A percentile compares a stretch with the other conserved stretches of the same genome.
These are phyloP conservation scores for Cladosporium cucumerinum DNA, from an alignment of 2,329 filamentous ascomycete genomes.

Conservation along the genomic window DNA sequence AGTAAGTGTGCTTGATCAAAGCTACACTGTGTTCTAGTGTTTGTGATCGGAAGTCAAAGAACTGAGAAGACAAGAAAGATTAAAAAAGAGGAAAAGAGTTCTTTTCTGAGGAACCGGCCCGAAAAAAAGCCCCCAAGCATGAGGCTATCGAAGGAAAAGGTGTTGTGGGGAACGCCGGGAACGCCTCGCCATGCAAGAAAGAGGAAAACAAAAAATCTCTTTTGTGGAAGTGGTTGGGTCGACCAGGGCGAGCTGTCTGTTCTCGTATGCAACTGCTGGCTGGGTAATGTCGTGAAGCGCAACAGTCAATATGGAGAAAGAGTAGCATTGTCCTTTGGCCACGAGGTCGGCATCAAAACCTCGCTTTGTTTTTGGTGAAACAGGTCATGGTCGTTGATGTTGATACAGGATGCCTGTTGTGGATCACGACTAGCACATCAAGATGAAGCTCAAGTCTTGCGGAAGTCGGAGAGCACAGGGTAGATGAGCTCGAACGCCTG, in stretches of 20 bases:
- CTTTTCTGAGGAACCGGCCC: slow-evolving; percentile 12
- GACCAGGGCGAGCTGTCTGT: slow-evolving; percentile 11
- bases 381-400: slow-evolving; percentile 28
- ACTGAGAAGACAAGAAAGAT: neutral
- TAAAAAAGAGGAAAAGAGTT: slow-evolving; percentile 6
- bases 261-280: neutral
- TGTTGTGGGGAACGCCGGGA: slow-evolving; percentile 21
- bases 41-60: neutral
- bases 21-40: neutral
- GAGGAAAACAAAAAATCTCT: slow-evolving; percentile 18
- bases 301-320: neutral
- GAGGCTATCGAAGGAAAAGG: slow-evolving; percentile 18
- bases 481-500: slow-evolving; percentile 97
- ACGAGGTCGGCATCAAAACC: slow-evolving; percentile 31
- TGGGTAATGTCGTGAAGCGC: slow-evolving; percentile 9
- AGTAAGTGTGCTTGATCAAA: neutral
- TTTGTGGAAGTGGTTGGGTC: neutral
- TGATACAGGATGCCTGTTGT: slow-evolving; percentile 16
- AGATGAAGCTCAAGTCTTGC: slow-evolving; percentile 28
- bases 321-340: slow-evolving; percentile 1
- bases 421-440: slow-evolving; percentile 11
- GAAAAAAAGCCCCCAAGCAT: slow-evolving; percentile 21
- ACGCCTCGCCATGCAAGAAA: slow-evolving; percentile 33
- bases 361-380: slow-evolving; percentile 26
- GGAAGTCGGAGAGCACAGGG: slow-evolving; percentile 69